Evolutionary conservation across 495 filamentous ascomycete species (phyloP), one percentile per base, ranked within the genome.

Genomic region (Xylaria curta): DNA sequence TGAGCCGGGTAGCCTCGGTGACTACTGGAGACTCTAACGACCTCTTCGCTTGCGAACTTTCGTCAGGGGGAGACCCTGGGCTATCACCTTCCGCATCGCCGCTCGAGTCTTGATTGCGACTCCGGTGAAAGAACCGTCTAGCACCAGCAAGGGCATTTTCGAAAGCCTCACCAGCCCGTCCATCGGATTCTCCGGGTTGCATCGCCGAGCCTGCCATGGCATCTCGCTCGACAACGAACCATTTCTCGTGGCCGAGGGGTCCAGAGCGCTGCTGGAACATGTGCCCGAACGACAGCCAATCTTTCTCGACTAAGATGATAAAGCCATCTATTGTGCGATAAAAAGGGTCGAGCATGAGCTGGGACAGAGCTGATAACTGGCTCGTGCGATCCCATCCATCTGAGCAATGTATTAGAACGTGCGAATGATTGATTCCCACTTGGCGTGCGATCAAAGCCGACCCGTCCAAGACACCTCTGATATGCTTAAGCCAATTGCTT

Each of bases 351-450:
- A 99, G 87, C 80, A 96, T 95, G 51, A 99, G 84, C 80, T 99
- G 94, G 72, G 94, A 91, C 56, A 99, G 81, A n/a, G 95, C 94
- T 78, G 95, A 95, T 33, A 99, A 87, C 81, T 99, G 96, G 76
- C 94, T 94, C 13, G 96, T 99, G 38, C 96, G 91, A 79, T 99
- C 96, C 96, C 96, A 99, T 24, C 96, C 96, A 81, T 99, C 96
- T 3, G 96, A 98, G 78, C 96, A 99, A 79, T 99, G 96, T 46
- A 99, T 97, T 54, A 99, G 85, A 12, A 97, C 96, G 80, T 99
- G 94, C 13, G 94, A 96, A 76, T 97, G 95, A 66, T 93, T 91
- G 38, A 98, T 89, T 33, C 93, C 96, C 63, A 99, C 91, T 76
- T 97, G 93, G 46, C 93, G 88, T 28, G 95, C 91, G 70, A 99